These are phyloP conservation scores for Tuber indicum DNA, from an alignment of 495 filamentous ascomycete species.

Conservation along the genomic window DNA sequence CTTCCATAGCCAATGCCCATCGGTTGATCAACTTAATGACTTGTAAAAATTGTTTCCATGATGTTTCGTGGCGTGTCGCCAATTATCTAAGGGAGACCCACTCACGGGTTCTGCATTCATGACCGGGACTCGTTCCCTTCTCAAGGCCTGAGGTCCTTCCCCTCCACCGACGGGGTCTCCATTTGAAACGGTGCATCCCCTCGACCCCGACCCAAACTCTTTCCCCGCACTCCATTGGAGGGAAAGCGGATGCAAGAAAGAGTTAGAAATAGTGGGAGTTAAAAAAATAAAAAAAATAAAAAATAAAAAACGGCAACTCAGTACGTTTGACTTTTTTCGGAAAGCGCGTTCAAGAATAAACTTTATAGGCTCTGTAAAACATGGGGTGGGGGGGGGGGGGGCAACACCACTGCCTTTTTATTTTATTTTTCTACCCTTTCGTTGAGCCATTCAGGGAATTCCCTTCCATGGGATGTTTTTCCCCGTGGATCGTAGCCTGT, in stretches of 20 bases:
- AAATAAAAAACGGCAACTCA: not conserved
- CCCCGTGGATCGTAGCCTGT: not conserved
- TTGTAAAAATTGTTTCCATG: slow-evolving; percentile 39
- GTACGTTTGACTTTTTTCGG: not conserved
- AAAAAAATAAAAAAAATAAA: not conserved
- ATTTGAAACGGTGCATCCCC: not conserved
- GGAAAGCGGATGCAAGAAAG: not conserved
- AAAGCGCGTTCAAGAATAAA: slow-evolving; percentile 5
- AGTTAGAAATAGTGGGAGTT: not conserved
- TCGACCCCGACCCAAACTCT: not conserved
- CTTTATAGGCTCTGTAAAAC: not conserved
- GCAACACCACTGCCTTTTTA: not conserved
- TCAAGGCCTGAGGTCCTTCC: not conserved
- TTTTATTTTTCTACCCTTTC: not conserved
- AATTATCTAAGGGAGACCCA: slow-evolving; percentile 17
- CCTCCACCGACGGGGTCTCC: not conserved
- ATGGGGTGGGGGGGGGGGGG: not conserved
- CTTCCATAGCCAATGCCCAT: slow-evolving; percentile 30
- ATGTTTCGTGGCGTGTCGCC: slow-evolving; percentile 32
- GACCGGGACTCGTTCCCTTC: not conserved
- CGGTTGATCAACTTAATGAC: slow-evolving; percentile 37
- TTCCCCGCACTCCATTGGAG: not conserved
- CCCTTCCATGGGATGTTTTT: not conserved
- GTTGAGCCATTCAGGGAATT: not conserved
- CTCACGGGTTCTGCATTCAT: not conserved